Base-by-base conservation (phyloP, 306 rosid species). In the Lagenaria siceraria region DNA sequence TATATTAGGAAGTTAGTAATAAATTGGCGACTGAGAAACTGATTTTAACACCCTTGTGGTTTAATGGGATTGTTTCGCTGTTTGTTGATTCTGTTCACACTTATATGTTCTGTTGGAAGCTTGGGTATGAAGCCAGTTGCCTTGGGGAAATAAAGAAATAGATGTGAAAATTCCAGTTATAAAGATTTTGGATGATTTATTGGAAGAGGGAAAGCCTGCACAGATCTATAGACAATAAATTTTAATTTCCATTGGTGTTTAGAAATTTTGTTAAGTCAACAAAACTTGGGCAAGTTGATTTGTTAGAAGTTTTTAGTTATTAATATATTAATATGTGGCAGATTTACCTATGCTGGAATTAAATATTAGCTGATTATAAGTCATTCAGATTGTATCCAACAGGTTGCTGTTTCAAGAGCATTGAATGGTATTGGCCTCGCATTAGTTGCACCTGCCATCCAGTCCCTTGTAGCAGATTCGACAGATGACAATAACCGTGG, bases 341-440 rank as follows among this genome's bases (percentile, higher is more conserved):
- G 43, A 70, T 82, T 49, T 77, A 55, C 66, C 74, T 51, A 31
- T 74, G 40, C 78, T 56, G 27, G 29, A 49, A 24, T 43, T 59
- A 65, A 74, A 64, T 76, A 70, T 71, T 65, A 76, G 81, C 81
- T 83, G 87, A 82, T 84, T 80, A 82, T 84, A 84, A 73, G 89
- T 83, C 80, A 75, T 80, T 73, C 75, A 51, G 49, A 59, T 40
- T 75, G 65, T 84, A 80, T 80, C 63, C 81, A 80, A 66, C 87
- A 95, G 97, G 97, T 90, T 78, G 99, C 99, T 17, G 43, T 89
- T 56, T 95, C 97, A 0, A 91, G 99, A 84, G 99, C 87, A 74
- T 80, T 95, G 80, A 95, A 95, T 84, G 99, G 97, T 56, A 78
- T 95, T 78, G 99, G 99, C 80, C 97, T 95, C 68, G 99, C 96